A percentile compares a stretch with the other conserved stretches of the same genome.
Conservation (phyloP, 2,329 filamentous ascomycete genomes). For the Tolypocladium pustulatum region DNA sequence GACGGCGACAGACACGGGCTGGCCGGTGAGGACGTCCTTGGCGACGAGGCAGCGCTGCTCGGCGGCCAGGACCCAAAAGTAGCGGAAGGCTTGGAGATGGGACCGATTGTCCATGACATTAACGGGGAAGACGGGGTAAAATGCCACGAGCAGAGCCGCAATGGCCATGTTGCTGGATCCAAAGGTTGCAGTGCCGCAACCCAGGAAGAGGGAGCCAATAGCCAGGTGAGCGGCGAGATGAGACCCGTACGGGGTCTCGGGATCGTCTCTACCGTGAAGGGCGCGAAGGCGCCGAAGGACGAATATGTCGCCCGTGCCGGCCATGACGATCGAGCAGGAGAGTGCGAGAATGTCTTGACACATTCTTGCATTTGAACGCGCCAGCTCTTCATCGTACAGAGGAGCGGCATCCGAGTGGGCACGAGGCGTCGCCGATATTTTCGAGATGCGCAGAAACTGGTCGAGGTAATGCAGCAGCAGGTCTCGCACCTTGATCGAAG, state of each 20-base stretch:
- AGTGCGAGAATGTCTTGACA: constrained; percentile 84
- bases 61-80: constrained; percentile 91
- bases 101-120: constrained; percentile 88
- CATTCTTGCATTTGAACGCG: constrained; percentile 74
- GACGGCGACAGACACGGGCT: constrained; percentile 66
- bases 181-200: constrained; percentile 86
- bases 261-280: constrained; percentile 77
- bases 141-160: constrained; percentile 75
- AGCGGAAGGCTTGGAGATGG: constrained; percentile 90
- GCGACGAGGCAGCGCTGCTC: constrained; percentile 83
- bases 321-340: constrained; percentile 82
- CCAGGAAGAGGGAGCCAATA: constrained; percentile 81
- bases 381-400: constrained; percentile 74
- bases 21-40: constrained; percentile 74
- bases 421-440: constrained; percentile 32
- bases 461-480: constrained; percentile 77
- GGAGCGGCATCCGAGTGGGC: constrained; percentile 18
- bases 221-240: constrained; percentile 90
- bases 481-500: constrained; percentile 61
- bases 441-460: constrained; percentile 70
- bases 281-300: constrained; percentile 78
- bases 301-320: constrained; percentile 80
- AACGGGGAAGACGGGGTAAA: constrained; percentile 87
- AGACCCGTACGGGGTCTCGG: constrained; percentile 81
- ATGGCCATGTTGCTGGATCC: constrained; percentile 80